These are phyloP conservation scores for Arachis hypogaea DNA, from an alignment of 306 rosid genomes.

Conservation along the genomic window DNA sequence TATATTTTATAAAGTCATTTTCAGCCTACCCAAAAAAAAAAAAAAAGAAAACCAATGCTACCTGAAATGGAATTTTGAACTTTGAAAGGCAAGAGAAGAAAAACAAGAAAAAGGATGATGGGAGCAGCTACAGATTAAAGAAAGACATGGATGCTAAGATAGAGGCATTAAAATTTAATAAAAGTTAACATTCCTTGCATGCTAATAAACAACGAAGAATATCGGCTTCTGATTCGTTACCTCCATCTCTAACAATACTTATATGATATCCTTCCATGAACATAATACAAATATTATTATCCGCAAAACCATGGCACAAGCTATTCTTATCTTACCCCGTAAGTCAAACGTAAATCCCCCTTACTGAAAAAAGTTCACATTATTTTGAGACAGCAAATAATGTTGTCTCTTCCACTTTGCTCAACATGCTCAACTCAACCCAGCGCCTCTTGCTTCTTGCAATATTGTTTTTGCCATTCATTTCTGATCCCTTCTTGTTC, in stretches of 20 bases:
- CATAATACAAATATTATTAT: conserved; percentile 30
- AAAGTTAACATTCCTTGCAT: conserved; percentile 41
- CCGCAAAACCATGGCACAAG: conserved; percentile 65
- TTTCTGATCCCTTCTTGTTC: conserved; percentile 42
- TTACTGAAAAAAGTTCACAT: conserved; percentile 37
- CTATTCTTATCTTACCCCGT: conserved; percentile 64
- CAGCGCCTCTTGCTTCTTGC: conserved; percentile 40
- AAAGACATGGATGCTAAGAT: conserved; percentile 30
- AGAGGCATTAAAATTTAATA: neutral
- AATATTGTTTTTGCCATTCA: conserved; percentile 42
- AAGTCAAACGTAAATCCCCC: conserved; percentile 47
- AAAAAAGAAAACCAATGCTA: too few species aligned
- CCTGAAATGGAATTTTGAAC: neutral
- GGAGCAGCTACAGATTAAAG: conserved; percentile 27
- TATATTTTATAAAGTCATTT: too few species aligned
- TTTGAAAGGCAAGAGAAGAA: neutral
- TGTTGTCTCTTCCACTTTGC: conserved; percentile 36
- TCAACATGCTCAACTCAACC: conserved; percentile 48
- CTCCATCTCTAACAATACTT: conserved; percentile 47
- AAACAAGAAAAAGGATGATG: neutral
- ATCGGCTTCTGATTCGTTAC: conserved; percentile 77
- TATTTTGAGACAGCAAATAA: conserved; percentile 41
- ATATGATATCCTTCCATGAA: conserved; percentile 41
- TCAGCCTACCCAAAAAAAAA: too few species aligned
- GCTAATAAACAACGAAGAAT: conserved; percentile 42